phyloP scores from a whole-genome alignment of 1,284 basidiomycete genomes.

The Ustilago trichophora region DNA sequence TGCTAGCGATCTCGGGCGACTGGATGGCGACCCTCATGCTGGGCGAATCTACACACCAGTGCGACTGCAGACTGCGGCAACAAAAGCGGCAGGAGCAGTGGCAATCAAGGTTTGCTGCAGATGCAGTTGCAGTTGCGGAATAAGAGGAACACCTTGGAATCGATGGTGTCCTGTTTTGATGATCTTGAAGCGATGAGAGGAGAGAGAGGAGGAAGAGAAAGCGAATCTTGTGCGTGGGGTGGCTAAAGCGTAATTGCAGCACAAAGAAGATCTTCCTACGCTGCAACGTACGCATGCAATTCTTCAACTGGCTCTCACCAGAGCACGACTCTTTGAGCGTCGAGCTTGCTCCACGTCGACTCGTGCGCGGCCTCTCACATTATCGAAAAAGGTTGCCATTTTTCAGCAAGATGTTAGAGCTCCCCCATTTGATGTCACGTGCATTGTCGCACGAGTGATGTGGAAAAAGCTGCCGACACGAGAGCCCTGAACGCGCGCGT shows the following conservation, averaged over 20 bases:
- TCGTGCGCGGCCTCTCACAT: no score
- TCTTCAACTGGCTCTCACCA: no score
- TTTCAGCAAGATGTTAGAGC: conserved; percentile 26
- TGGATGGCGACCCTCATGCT: conserved; percentile 70
- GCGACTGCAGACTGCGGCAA: conserved; percentile 21
- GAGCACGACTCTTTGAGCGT: not conserved
- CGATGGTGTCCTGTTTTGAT: conserved; percentile 5
- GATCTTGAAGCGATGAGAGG: conserved; percentile 21
- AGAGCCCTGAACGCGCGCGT: conserved; percentile 20
- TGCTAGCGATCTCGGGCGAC: conserved; percentile 84
- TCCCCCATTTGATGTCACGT: not conserved
- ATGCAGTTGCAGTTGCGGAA: no score
- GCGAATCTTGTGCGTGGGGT: not conserved
- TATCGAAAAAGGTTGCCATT: no score
- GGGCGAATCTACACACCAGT: conserved; percentile 14
- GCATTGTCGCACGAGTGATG: conserved; percentile 29
- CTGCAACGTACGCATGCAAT: not conserved
- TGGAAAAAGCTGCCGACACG: no score
- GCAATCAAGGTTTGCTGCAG: not conserved
- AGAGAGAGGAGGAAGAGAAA: not conserved
- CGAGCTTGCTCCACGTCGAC: conserved; percentile 33
- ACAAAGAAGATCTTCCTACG: conserved; percentile 26
- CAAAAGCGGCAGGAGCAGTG: no score
- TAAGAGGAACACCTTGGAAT: no score
- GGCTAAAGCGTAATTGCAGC: not conserved